Evolutionary conservation across 208 protist species (phyloP).

Genomic region (Leishmania tropica): DNA sequence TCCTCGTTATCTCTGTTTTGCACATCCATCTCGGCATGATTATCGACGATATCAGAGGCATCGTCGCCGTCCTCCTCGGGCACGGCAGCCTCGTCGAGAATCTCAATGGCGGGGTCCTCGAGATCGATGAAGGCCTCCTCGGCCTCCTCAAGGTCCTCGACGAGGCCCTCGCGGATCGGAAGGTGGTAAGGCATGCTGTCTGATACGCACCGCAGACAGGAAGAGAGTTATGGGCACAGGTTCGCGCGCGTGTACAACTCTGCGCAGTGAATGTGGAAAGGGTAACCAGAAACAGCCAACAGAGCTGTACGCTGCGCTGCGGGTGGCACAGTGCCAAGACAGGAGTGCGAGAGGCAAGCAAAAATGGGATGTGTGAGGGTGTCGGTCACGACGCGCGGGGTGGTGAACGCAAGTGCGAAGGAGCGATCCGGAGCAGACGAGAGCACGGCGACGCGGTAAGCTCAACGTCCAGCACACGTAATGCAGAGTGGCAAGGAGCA

Average conservation of each 20-base stretch:
- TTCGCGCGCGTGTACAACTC: no score
- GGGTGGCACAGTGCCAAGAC: background rate
- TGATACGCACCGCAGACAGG: background rate
- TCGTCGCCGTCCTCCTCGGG: slow-evolving; percentile 34
- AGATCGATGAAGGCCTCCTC: slow-evolving; percentile 84
- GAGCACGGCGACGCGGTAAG: background rate
- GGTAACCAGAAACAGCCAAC: background rate
- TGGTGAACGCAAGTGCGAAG: background rate
- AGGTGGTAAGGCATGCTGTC: slow-evolving; percentile 22
- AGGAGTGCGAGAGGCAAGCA: background rate
- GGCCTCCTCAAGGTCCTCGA: slow-evolving; percentile 46
- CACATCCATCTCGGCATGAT: slow-evolving; percentile 22
- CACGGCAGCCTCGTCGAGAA: slow-evolving; percentile 58
- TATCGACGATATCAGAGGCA: slow-evolving; percentile 25
- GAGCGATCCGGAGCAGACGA: background rate
- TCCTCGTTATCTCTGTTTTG: slow-evolving; percentile 19
- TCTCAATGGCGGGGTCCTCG: slow-evolving; percentile 81
- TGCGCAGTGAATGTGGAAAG: background rate
- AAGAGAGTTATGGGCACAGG: background rate
- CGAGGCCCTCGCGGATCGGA: slow-evolving; percentile 21
- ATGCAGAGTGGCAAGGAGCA: background rate
- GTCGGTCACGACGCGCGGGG: background rate
- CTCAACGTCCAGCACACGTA: background rate
- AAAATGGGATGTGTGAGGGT: background rate
- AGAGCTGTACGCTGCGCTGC: background rate